These are phyloP conservation scores for Pichia sp. DNA, from an alignment of 1,139 yeast genomes.

Conservation along the genomic window DNA sequence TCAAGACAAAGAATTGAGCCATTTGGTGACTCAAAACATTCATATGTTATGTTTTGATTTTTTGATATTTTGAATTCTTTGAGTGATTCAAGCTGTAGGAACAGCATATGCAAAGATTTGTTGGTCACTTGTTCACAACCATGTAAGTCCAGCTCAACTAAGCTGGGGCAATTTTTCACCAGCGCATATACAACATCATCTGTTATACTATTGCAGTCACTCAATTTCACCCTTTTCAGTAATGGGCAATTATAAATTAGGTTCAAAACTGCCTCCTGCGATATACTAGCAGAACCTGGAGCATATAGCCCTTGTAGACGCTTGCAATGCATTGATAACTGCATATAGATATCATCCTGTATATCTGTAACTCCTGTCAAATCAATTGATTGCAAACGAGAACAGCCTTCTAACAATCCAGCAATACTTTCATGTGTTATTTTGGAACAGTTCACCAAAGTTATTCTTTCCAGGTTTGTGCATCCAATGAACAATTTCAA, in stretches of 20 bases:
- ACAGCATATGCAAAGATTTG: constrained; percentile 53
- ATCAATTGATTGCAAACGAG: constrained; percentile 77
- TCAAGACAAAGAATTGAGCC: constrained; percentile 39
- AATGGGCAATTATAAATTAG: constrained; percentile 64
- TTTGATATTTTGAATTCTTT: constrained; percentile 82
- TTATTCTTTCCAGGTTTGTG: constrained; percentile 74
- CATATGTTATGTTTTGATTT: constrained; percentile 67
- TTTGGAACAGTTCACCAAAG: constrained; percentile 74
- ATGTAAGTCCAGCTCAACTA: constrained; percentile 88
- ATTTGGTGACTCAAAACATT: constrained; percentile 47
- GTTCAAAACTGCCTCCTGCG: constrained; percentile 59
- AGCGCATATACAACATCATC: constrained; percentile 64
- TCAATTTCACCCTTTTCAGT: constrained; percentile 78
- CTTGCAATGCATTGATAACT: constrained; percentile 69
- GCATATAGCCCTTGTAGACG: constrained; percentile 88
- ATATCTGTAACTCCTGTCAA: constrained; percentile 75
- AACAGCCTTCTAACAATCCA: constrained; percentile 58
- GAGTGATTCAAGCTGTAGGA: constrained; percentile 60
- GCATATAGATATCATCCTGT: constrained; percentile 61
- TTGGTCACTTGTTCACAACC: constrained; percentile 76
- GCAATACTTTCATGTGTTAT: constrained; percentile 61
- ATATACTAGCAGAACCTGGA: constrained; percentile 70
- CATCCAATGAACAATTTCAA: constrained; percentile 58
- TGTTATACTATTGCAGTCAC: constrained; percentile 63
- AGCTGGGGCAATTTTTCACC: constrained; percentile 64